Conservation (phyloP, 2,329 filamentous ascomycete species). For the Celoporthe dispersa region DNA sequence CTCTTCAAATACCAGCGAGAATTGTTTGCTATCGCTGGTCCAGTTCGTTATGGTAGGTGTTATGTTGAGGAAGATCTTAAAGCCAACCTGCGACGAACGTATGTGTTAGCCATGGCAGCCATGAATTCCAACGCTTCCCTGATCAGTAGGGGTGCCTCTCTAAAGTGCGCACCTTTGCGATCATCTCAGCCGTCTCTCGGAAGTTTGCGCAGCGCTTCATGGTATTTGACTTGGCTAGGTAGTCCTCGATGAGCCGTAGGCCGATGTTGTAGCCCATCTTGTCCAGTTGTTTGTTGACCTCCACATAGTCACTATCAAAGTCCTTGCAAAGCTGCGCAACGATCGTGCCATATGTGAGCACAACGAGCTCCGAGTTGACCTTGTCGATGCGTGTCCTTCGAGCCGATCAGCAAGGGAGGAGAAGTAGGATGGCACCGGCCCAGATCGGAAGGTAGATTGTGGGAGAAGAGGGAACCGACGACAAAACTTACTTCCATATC, state of each 20-base stretch:
- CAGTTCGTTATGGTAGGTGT: conserved; percentile 93
- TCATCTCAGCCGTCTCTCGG: conserved; percentile 94
- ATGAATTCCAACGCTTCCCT: conserved; percentile 29
- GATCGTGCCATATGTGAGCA: conserved; percentile 95
- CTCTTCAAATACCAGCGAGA: conserved; percentile 94
- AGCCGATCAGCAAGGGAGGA: conserved; percentile 31
- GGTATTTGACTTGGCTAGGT: conserved; percentile 91
- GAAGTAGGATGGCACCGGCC: conserved; percentile 33
- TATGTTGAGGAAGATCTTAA: conserved; percentile 98
- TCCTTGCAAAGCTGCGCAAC: conserved; percentile 96
- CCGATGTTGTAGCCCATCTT: conserved; percentile 99
- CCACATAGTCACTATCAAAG: conserved; percentile 89
- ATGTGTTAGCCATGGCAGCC: not conserved
- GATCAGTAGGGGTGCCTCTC: not conserved
- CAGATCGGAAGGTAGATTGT: not conserved
- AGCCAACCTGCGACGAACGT: conserved; percentile 71
- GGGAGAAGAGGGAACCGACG: not conserved
- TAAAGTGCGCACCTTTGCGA: conserved; percentile 71
- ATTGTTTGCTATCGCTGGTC: conserved; percentile 95
- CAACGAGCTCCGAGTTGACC: conserved; percentile 96
- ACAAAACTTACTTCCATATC: conserved; percentile 81
- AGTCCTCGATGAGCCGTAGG: conserved; percentile 93
- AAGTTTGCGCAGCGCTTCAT: conserved; percentile 91
- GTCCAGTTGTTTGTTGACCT: conserved; percentile 97
- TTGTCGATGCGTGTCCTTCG: conserved; percentile 91